phyloP scores from a whole-genome alignment of 208 protist species.

The Lotmaria passim region DNA sequence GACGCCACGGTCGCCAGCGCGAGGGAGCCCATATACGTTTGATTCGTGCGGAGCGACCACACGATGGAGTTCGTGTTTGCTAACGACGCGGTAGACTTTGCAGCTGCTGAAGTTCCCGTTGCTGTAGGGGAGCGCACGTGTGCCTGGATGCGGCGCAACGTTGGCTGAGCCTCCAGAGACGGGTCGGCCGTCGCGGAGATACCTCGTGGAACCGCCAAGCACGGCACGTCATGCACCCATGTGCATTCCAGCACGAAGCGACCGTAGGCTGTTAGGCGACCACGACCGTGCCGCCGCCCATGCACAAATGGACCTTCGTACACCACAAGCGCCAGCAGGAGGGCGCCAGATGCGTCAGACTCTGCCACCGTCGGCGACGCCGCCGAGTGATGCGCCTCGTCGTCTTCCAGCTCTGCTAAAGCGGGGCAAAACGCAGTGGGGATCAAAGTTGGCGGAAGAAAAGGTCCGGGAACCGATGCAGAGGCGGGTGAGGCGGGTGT shows the following conservation, averaged over 20 bases:
- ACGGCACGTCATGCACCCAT: constrained; percentile 57
- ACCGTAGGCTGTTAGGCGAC: constrained; percentile 51
- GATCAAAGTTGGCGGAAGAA: constrained; percentile 26
- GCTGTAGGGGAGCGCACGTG: constrained; percentile 12
- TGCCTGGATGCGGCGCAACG: constrained; percentile 22
- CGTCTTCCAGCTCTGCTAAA: constrained; percentile 10
- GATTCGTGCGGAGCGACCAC: constrained; percentile 7
- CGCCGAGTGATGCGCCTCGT: not conserved
- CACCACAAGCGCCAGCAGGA: constrained; percentile 34
- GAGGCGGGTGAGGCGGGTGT: too few relatives aligned
- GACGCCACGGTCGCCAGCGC: constrained; percentile 14
- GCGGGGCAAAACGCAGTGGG: constrained; percentile 21
- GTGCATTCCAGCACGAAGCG: constrained; percentile 53
- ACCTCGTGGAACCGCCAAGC: constrained; percentile 23
- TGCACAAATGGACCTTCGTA: constrained; percentile 55
- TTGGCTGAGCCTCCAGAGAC: not conserved
- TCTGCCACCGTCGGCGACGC: not conserved
- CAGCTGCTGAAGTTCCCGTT: not conserved
- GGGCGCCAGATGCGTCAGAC: constrained; percentile 3
- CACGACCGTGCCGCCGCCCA: constrained; percentile 49
- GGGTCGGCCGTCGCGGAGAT: not conserved
- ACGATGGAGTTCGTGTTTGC: not conserved
- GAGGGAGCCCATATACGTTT: constrained; percentile 39
- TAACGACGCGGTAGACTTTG: not conserved
- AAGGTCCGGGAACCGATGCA: too few relatives aligned